Base-by-base conservation (phyloP, 2,329 filamentous ascomycete species). In the Thermomyces lanuginosus region DNA sequence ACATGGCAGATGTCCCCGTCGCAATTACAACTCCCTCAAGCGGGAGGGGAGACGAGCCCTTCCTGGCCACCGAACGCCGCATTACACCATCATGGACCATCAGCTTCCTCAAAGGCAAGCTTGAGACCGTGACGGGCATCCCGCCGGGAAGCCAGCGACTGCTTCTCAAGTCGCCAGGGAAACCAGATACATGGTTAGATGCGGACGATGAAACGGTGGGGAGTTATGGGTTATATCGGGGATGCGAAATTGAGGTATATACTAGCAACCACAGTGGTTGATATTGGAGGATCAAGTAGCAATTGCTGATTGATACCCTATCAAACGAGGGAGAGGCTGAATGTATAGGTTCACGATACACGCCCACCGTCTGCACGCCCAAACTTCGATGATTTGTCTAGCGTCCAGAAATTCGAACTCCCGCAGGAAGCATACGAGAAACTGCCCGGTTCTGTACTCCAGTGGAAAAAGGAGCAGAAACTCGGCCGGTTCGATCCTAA, bases 391-490 rank as follows among this genome's bases (percentile, higher is more conserved):
- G 84, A 92, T 56, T 67, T 78, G 22, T 76, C 77, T 22, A 66
- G 70, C 6, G 82, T 93, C 4, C 72, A 83, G 30, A 93, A 93
- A 59, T 95, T 89, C 52, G 71, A 77, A 36, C 77, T 98, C 66
- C 80, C 83, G n/a, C 63, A 68, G 27, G 66, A 75, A 26, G 77
- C 84, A 46, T 98, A 98, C 56, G 82, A 83, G 49, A 71, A 72
- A 44, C 82, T 84, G 46, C 63, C 72, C 22, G 81, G 93, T 55
- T 86, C 78, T 3, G 89, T 98, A 8, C 68, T 93, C 13, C 80
- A 84, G 4, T 95, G 83, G 83, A 98, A 98, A 58, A 86, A 80
- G 58, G 62, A 72, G n/a, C 75, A 92, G 53, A 84, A 91, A 50
- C 69, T 95, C n/a, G 89, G 89, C 26, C 80, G 89, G 18, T 98